Percentiles rank a stretch among this genome's conserved stretches.
Evolutionary conservation across 2,329 filamentous ascomycete genomes (phyloP).

Genomic region (Diaporthe citriasiana): DNA sequence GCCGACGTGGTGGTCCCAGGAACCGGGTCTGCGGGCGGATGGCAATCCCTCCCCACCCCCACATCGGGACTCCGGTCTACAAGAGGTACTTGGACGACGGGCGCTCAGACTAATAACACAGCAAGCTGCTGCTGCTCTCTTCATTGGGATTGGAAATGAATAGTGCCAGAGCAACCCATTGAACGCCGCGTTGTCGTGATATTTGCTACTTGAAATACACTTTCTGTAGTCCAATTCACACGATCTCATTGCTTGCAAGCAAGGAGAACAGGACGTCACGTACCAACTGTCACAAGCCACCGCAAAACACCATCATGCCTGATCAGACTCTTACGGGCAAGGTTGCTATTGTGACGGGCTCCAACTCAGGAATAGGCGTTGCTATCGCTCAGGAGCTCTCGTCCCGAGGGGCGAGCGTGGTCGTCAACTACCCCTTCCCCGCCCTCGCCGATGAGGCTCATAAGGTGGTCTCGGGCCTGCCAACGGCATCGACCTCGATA

Average conservation of each 20-base stretch:
- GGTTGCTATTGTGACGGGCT: conserved; percentile 65
- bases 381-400: conserved; percentile 60
- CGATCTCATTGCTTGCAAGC: not conserved
- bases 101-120: not conserved
- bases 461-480: conserved; percentile 48
- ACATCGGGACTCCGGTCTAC: conserved; percentile 11
- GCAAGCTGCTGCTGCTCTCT: not conserved
- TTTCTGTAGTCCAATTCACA: not conserved
- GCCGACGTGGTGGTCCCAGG: conserved; percentile 22
- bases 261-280: not conserved
- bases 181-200: not conserved
- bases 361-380: conserved; percentile 59
- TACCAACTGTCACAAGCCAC: not conserved
- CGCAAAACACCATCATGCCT: conserved; percentile 13
- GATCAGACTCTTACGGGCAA: conserved; percentile 53
- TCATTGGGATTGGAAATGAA: not conserved
- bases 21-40: conserved; percentile 5
- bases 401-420: conserved; percentile 60
- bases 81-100: not conserved
- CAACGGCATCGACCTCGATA: conserved; percentile 48
- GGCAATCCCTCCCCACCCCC: conserved; percentile 10
- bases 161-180: not conserved
- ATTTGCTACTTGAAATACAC: not conserved
- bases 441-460: conserved; percentile 49
- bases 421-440: conserved; percentile 63